Evolutionary conservation across 1,139 yeast species (phyloP), one percentile per base, ranked within the genome.

Genomic region (Suhomyces maxii): DNA sequence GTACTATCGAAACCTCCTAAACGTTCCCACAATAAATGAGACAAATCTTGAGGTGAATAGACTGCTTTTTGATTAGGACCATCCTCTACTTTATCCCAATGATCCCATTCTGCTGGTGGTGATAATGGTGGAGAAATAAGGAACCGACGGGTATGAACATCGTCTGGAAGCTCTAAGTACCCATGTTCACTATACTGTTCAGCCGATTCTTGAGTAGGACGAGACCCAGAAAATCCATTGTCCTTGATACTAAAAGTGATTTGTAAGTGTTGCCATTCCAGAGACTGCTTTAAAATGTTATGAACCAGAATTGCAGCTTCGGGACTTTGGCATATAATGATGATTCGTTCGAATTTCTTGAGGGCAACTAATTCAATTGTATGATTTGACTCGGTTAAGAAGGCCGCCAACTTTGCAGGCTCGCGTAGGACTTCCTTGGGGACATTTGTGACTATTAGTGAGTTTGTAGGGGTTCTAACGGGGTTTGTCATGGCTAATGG

Each of bases 51-150:
- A 0, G 77, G 74, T n/a, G 76, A 64, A 43, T 63, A 63, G 1
- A 73, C 60, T 1, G 77, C 49, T 44, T 64, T 61, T 39, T 61
- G 57, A 47, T 69, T 68, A 1, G 80, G 80, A 0, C 75, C 74
- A 14, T 73, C 79, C 53, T 75, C 80, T 0, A 62, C 68, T 45
- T 59, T 68, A 45, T 68, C 68, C 73, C 75, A 75, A 49, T 72
- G 71, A 52, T 73, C 69, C 80, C 80, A 75, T 42, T 71, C 80
- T 0, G 72, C 60, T 2, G 74, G 78, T 0, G 80, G 80, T 8
- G 77, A 72, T n/a, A 69, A 54, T 6, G 80, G 80, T 1, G 80
- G 80, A 26, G 77, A 72, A 26, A 75, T 75, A 42, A 75, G 69
- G 47, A 74, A 75, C 28, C 79, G 53, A 41, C 68, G 61, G 41